Evolutionary conservation across 202 grass and related monocot species (phyloP), one percentile per base, ranked within the genome.

Genomic region (Bolboschoenoplectus hybrid): DNA sequence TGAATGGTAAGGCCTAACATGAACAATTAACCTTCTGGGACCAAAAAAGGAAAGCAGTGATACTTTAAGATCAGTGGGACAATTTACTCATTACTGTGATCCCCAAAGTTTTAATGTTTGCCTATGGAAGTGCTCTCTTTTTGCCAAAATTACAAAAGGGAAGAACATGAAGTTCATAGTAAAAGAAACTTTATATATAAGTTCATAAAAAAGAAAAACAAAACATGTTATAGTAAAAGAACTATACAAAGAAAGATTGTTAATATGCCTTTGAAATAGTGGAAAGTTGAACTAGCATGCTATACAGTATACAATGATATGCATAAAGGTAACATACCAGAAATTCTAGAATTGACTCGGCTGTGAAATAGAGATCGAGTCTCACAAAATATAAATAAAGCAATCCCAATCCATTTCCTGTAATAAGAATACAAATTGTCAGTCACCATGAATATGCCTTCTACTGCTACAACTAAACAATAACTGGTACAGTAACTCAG

Each of bases 301-400:
- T 58, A 79, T 79, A 58, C 52, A 79, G 35, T 58, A 79, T 79
- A 58, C 52, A 79, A 38, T 56, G 34, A 79, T 39, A 41, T 52
- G n/a, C 20, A 41, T 79, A 14, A 79, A 79, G 51, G 51, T 79
- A 79, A 79, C 52, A 41, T 40, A 79, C 50, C 74, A 39, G 5
- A 77, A 16, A 77, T 57, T 56, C 12, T 55, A 57, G 49, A 77
- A 77, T 38, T 17, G 34, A 49, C 6, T 20, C 40, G 47, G 51
- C 72, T 77, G 13, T 77, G 74, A 77, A 39, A 77, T 56, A 77
- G 34, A 79, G 12, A 13, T 53, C 4, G 9, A 50, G 43, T 41
- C 52, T 58, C 52, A 7, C 7, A 58, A 19, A 41, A 58, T 34
- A 58, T 9, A 58, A 79, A 79, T 6, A 76, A 76, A 52, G 72